Evolutionary conservation across 202 grass and related monocot species (phyloP), one percentile per base, ranked within the genome.

Genomic region (Bolboschoenoplectus hybrid): DNA sequence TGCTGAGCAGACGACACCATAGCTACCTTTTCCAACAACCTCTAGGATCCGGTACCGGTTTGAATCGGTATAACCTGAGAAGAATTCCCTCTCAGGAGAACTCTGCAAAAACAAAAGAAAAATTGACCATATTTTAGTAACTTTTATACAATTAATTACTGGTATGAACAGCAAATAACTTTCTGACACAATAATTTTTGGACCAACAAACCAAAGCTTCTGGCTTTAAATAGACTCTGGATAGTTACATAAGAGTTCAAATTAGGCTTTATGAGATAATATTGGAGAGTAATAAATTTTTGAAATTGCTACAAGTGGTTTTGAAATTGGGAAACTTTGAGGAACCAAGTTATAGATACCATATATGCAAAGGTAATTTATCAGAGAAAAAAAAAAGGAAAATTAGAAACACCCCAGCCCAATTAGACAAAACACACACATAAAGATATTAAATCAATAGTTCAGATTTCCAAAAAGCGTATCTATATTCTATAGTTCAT

Each of bases 41-140:
- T 99, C 97, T 46, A 91, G 90, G 70, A 99, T 99, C 81, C 84
- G 89, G 85, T 99, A 99, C 76, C 97, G 89, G 88, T 86, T 99
- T 56, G 92, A 88, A 11, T 96, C 93, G 0, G 90, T 91, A 16
- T 96, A 99, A 9, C 93, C 97, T 10, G 87, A 96, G 90, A 99
- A 99, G 89, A 99, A 96, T 35, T 95, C 92, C 88, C 93, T 86
- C 85, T 96, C 93, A 10, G 87, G 80, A 47, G 89, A 87, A 80
- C 67, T 94, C 97, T 99, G 97, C 26, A 26, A 26, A 26, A 26
- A 26, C 26, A 26, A 16, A 82, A 76, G 72, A 55, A 16, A 40
- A n/a, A 4, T 40, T 78, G 7, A 57, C 6, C 57, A 57, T 2
- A 9, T 36, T 39, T 78, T 16, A 78, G 13, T 40, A 57, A 55